A percentile compares a stretch with the other conserved stretches of the same genome.
phyloP scores from a whole-genome alignment of 208 protist species.

The Trypanosoma theileri region DNA sequence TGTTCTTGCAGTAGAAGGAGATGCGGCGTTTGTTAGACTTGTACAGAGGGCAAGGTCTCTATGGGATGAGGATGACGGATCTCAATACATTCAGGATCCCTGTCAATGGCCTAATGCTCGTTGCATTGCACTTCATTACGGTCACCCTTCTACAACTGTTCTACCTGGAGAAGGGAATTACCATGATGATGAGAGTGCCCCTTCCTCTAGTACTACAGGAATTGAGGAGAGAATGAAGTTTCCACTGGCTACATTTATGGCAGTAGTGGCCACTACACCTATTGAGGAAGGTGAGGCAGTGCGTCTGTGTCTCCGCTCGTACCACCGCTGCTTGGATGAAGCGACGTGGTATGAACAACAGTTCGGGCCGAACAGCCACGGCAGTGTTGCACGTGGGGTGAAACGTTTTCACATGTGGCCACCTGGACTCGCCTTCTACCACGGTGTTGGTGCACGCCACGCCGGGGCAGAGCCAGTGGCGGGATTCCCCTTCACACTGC shows the following conservation, averaged over 20 bases:
- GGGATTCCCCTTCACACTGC: slow-evolving; percentile 77
- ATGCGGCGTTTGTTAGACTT: slow-evolving; percentile 69
- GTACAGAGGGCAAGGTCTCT: slow-evolving; percentile 35
- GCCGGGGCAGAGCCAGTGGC: slow-evolving; percentile 41
- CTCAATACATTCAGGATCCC: slow-evolving; percentile 23
- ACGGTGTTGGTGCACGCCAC: slow-evolving; percentile 71
- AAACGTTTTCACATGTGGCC: slow-evolving; percentile 64
- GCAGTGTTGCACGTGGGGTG: slow-evolving; percentile 45
- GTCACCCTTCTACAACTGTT: slow-evolving; percentile 29
- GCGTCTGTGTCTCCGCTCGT: slow-evolving; percentile 72
- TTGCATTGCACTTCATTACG: slow-evolving; percentile 84
- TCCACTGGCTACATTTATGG: slow-evolving; percentile 65
- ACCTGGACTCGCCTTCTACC: slow-evolving; percentile 53
- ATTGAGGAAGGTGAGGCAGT: slow-evolving; percentile 52
- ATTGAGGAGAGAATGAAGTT: slow-evolving; percentile 15
- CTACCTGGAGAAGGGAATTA: not conserved
- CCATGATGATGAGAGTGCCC: not conserved
- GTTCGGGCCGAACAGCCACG: slow-evolving; percentile 25
- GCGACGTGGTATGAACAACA: slow-evolving; percentile 59
- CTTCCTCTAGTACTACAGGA: not conserved
- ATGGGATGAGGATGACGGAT: slow-evolving; percentile 2
- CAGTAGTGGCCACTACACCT: slow-evolving; percentile 55
- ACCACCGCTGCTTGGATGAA: slow-evolving; percentile 83
- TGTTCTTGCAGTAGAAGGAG: slow-evolving; percentile 82
- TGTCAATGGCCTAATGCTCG: slow-evolving; percentile 61